Conservation (phyloP, 2,329 filamentous ascomycete genomes). For the Metarhizium humberi region DNA sequence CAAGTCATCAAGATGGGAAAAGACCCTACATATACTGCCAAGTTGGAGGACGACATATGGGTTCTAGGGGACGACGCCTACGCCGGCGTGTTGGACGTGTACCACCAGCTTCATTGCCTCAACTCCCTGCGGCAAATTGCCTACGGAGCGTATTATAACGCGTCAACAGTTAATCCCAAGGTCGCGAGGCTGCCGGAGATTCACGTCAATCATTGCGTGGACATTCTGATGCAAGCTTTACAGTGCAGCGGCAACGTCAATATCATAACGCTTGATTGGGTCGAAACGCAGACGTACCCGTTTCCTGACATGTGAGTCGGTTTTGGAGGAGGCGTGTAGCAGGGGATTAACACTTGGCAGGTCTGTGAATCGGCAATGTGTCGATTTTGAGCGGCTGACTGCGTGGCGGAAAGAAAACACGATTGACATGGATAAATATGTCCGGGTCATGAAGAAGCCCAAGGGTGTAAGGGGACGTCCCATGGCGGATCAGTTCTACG, state of each 20-base stretch:
- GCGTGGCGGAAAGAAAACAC: conserved; percentile 11
- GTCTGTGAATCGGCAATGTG: conserved; percentile 23
- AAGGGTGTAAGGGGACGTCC: no score
- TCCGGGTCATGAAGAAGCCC: conserved; percentile 10
- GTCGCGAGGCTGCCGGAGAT: conserved; percentile 9
- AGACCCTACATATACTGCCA: conserved; percentile 16
- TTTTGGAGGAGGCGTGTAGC: background rate
- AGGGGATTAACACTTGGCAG: conserved; percentile 9
- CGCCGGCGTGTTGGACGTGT: conserved; percentile 19
- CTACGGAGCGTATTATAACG: conserved; percentile 16
- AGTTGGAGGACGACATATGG: conserved; percentile 19
- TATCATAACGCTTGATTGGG: conserved; percentile 25
- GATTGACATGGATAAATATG: conserved; percentile 13
- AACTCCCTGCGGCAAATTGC: conserved; percentile 19
- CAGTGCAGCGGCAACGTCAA: conserved; percentile 21
- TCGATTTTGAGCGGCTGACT: conserved; percentile 20
- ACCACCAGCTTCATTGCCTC: conserved; percentile 18
- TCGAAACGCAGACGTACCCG: conserved; percentile 9
- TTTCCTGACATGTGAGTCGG: conserved; percentile 1
- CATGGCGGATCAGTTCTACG: no score
- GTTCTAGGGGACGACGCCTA: conserved; percentile 23
- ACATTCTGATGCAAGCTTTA: conserved; percentile 23
- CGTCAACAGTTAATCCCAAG: background rate
- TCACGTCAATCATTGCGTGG: conserved; percentile 26
- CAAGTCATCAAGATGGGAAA: conserved; percentile 21